Evolutionary conservation across 371 early-diverging fungal species (phyloP).

Genomic region (Fennellomyces sp.): DNA sequence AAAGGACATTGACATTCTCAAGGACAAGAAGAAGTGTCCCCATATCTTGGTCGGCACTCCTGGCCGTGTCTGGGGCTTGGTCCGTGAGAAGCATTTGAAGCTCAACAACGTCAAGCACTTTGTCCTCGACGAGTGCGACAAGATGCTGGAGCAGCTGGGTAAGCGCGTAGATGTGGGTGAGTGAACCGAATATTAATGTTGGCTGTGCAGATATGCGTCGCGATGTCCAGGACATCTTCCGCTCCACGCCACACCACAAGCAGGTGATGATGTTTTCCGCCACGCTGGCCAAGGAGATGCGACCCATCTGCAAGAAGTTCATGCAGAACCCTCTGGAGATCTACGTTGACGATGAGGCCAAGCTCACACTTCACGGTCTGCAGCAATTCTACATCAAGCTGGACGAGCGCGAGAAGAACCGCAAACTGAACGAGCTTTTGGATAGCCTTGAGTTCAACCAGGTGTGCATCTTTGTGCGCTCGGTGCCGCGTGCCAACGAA

Average conservation of each 20-base stretch:
- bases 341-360: constrained; percentile 98
- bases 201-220: constrained; percentile 87
- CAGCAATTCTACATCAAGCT: constrained; percentile 94
- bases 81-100: constrained; percentile 82
- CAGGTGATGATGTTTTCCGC: constrained; percentile 99
- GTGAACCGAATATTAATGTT: not conserved
- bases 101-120: constrained; percentile 91
- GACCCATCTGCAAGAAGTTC: constrained; percentile 93
- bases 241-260: constrained; percentile 92
- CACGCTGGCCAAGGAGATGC: constrained; percentile 91
- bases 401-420: constrained; percentile 90
- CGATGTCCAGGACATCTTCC: constrained; percentile 97
- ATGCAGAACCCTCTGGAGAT: constrained; percentile 98
- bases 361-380: constrained; percentile 96
- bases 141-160: constrained; percentile 92
- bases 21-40: constrained; percentile 81
- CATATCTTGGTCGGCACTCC: constrained; percentile 99
- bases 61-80: constrained; percentile 92
- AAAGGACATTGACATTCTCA: constrained; percentile 81
- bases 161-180: constrained; percentile 24
- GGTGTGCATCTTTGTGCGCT: constrained; percentile 97
- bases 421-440: constrained; percentile 91
- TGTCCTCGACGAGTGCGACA: constrained; percentile 99
- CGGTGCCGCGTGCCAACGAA: constrained; percentile 86
- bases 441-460: constrained; percentile 96